Base-by-base conservation (phyloP, 139 green algal genomes). In the Micractinium conductrix region DNA sequence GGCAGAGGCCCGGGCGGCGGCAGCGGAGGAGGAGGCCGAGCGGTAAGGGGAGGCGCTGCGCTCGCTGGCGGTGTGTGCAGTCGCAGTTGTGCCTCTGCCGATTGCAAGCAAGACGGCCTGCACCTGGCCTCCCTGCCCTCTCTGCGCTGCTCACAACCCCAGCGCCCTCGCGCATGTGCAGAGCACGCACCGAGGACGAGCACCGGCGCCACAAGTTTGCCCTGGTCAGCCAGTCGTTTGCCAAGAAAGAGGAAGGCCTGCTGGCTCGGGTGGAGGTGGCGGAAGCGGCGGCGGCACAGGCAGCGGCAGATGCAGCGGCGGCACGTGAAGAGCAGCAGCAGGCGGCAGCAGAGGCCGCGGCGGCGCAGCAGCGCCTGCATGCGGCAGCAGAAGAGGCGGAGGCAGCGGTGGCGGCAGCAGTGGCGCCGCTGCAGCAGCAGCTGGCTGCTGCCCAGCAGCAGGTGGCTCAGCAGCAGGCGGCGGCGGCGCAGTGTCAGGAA, bases 161-260 rank as follows among this genome's bases (percentile, higher is more conserved):
- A 55, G 50, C 60, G 30, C 21, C 48, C 45, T 16, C 7, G 6
- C n/a, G 55, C 14, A 21, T 65, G 35, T 50, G 68, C 80, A 85
- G 80, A 48, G 63, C 69, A 1, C 80, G 80, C 19, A 53, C 65
- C 6, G 83, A 87, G 55, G 69, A 87, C 22, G 76, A 83, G 53
- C 73, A 87, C 67, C 76, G 83, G 30, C 62, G 69, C 14, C 45
- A 81, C 22, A 83, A 83, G 78, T 87, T 87, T 75, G 40, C 73
- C 1, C 38, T 83, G 76, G 48, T 87, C 43, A 73, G 62, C 50
- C 50, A 72, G 35, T 17, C 67, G 5, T 87, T 87, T 63, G 62
- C 33, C 26, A 83, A 45, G 55, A 87, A 87, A 50, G 83, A 87
- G 83, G 67, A 65, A 16, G 42, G 16, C 42, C 67, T 87, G 83